phyloP scores from a whole-genome alignment of 257 asterid species.

The Dorcoceras hygrometricum region DNA sequence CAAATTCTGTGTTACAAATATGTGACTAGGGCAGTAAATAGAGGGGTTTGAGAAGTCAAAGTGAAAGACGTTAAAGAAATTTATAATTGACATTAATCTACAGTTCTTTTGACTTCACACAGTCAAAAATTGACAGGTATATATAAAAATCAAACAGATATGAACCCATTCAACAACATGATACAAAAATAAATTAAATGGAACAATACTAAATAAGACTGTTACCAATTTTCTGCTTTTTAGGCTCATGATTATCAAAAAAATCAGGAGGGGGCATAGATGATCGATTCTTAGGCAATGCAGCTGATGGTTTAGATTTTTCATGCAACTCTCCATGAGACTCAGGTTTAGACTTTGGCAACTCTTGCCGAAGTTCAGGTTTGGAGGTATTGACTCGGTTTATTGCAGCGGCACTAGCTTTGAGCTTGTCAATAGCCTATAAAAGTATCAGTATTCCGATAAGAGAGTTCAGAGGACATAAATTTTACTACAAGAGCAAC shows the following conservation, averaged over 20 bases:
- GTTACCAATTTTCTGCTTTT: constrained; percentile 73
- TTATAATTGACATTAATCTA: background rate
- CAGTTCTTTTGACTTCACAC: background rate
- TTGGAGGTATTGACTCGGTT: constrained; percentile 39
- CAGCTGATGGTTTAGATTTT: constrained; percentile 46
- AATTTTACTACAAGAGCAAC: constrained; percentile 20
- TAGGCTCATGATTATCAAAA: constrained; percentile 60
- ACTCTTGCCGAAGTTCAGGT: constrained; percentile 43
- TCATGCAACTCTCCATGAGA: constrained; percentile 29
- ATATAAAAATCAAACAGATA: constrained; percentile 4
- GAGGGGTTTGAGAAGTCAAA: background rate
- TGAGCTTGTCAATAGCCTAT: constrained; percentile 68
- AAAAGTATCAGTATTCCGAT: constrained; percentile 22
- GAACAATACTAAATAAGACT: constrained; percentile 19
- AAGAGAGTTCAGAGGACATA: constrained; percentile 6
- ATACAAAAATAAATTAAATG: constrained; percentile 6
- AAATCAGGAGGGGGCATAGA: constrained; percentile 73
- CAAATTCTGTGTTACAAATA: background rate
- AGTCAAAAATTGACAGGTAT: background rate
- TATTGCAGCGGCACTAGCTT: constrained; percentile 71
- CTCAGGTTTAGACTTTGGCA: constrained; percentile 44
- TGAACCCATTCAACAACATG: constrained; percentile 11
- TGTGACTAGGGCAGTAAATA: background rate
- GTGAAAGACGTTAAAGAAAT: background rate
- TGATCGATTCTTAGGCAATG: constrained; percentile 40